phyloP scores from a whole-genome alignment of 345 rosid genomes.

The Linum trigynum region DNA sequence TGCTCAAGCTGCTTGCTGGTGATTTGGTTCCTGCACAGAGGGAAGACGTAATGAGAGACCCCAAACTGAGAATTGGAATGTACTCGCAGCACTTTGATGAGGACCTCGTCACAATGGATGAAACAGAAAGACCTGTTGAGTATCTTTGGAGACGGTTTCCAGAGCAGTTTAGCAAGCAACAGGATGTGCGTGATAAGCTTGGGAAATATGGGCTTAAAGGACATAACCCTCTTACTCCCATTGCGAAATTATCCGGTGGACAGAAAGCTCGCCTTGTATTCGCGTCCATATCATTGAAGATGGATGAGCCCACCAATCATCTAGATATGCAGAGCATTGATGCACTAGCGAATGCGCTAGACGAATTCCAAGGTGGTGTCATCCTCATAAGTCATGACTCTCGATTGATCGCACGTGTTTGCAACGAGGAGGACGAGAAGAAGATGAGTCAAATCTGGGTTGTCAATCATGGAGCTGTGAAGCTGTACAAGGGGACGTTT shows the following conservation, averaged over 20 bases:
- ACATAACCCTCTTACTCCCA: conserved; percentile 83
- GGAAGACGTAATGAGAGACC: conserved; percentile 74
- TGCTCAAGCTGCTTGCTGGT: conserved; percentile 86
- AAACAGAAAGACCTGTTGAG: conserved; percentile 85
- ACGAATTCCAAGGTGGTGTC: conserved; percentile 84
- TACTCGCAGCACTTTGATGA: conserved; percentile 97
- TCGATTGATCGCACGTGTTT: conserved; percentile 75
- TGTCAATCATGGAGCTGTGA: conserved; percentile 71
- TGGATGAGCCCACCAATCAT: conserved; percentile 96
- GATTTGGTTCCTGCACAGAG: conserved; percentile 77
- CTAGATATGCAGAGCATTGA: conserved; percentile 95
- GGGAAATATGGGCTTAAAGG: conserved; percentile 91
- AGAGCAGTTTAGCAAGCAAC: conserved; percentile 87
- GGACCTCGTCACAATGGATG: conserved; percentile 81
- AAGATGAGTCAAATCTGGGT: conserved; percentile 85
- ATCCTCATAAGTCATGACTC: conserved; percentile 93
- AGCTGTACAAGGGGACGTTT: conserved; percentile 46
- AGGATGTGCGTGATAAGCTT: conserved; percentile 88
- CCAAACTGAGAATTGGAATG: conserved; percentile 82
- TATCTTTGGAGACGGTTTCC: conserved; percentile 94
- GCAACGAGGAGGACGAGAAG: conserved; percentile 88
- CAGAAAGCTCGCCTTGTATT: conserved; percentile 89
- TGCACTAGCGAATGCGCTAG: conserved; percentile 83
- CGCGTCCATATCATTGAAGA: conserved; percentile 86
- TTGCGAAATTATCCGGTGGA: conserved; percentile 81